Conservation (phyloP, 106 monocot genomes). For the Dioscorea zingiberensis region DNA sequence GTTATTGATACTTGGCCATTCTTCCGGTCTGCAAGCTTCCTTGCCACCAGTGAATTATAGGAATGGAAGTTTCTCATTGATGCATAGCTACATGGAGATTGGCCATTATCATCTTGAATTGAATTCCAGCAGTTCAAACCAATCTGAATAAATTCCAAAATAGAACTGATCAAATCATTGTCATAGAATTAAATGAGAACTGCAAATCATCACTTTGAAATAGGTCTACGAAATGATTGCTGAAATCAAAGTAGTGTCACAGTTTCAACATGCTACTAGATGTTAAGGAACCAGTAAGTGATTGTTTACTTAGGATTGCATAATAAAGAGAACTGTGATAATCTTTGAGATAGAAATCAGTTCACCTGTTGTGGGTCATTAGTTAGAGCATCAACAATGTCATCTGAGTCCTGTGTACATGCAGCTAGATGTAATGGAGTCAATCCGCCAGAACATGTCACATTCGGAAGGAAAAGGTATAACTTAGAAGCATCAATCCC, state of each 20-base stretch:
- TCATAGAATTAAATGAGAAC: too few species aligned
- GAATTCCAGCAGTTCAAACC: slow-evolving; percentile 39
- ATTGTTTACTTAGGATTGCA: too few species aligned
- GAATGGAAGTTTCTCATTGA: slow-evolving; percentile 28
- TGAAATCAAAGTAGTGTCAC: too few species aligned
- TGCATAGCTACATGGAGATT: slow-evolving; percentile 34
- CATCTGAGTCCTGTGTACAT: slow-evolving; percentile 58
- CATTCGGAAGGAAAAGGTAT: slow-evolving; percentile 66
- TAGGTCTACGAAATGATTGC: too few species aligned
- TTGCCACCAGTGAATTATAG: slow-evolving; percentile 28
- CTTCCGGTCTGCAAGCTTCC: slow-evolving; percentile 30
- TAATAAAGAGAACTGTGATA: neutral
- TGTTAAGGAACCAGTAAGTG: too few species aligned
- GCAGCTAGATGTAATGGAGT: slow-evolving; percentile 95
- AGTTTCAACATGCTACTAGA: too few species aligned
- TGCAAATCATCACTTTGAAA: too few species aligned
- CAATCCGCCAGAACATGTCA: slow-evolving; percentile 66
- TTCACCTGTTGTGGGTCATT: slow-evolving; percentile 91
- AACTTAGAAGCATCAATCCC: slow-evolving; percentile 22
- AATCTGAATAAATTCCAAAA: slow-evolving; percentile 15
- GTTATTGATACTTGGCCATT: slow-evolving; percentile 27
- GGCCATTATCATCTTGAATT: slow-evolving; percentile 18
- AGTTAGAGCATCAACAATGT: slow-evolving; percentile 86
- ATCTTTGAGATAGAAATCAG: neutral
- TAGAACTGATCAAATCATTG: neutral